Conservation (phyloP, 73 alveolate genomes). For the Durusdinium trenchii region DNA sequence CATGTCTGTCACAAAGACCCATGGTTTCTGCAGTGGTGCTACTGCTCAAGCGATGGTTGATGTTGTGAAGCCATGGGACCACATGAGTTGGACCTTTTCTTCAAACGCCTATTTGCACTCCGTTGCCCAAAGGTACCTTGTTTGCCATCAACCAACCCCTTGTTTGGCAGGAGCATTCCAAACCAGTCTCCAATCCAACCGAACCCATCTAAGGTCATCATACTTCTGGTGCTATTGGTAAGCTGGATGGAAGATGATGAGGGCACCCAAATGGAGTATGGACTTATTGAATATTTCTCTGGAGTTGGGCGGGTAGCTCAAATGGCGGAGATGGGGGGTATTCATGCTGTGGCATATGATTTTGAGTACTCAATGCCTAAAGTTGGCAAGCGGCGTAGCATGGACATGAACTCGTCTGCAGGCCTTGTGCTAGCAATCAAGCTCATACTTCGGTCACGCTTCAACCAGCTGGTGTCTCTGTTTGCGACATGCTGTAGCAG, state of each 20-base stretch:
- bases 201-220: background rate
- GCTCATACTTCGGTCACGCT: background rate
- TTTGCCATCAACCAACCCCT: background rate
- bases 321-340: background rate
- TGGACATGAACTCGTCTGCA: background rate
- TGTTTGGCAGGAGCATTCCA: background rate
- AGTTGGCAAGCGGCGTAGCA: background rate
- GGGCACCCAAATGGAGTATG: background rate
- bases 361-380: background rate
- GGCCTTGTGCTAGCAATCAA: slow-evolving; percentile 21
- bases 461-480: background rate
- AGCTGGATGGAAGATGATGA: background rate
- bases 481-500: slow-evolving; percentile 21
- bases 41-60: too few species aligned
- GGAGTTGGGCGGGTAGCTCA: slow-evolving; percentile 5
- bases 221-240: background rate
- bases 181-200: background rate
- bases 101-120: slow-evolving; percentile 8
- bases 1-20: too few species aligned
- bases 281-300: background rate
- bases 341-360: background rate
- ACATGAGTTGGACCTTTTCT: background rate
- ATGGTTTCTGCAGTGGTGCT: too few species aligned
- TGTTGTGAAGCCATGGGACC: slow-evolving; percentile 19
- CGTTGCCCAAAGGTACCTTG: background rate